Base-by-base conservation (phyloP, 176 grass and related monocot species). In the Melocanna baccifera region DNA sequence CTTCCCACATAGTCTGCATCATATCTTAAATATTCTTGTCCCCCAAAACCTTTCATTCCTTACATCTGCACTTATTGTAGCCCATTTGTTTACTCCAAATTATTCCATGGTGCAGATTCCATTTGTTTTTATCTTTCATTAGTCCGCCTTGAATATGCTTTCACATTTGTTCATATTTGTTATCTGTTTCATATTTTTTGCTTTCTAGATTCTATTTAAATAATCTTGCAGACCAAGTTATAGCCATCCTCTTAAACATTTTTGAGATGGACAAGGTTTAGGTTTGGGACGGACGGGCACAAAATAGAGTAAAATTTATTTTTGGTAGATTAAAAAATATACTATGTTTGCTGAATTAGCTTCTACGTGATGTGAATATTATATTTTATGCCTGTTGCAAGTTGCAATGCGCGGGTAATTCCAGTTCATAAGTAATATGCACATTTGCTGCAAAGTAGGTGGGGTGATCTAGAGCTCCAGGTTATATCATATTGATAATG, bases 401-500 rank as follows among this genome's bases (percentile, higher is more conserved):
- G 37, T 62, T 15, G 7, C 25, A 9, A 32, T 69, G 25, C 16
- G 74, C 1, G 3, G 30, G 25, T 57, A 68, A 30, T 80, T 51
- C 29, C 67, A 65, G 45, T 30, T 80, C 11, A 10, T 73, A 3
- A 46, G 29, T 22, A 20, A 34, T 48, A 23, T 30, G 29, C 28
- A 1, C 50, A 81, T 59, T 68, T 48, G 10, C 26, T 74, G 10
- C 52, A 51, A 83, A 62, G 29, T 42, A 53, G 12, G 7, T 42
- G 3, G 2, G 1, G 53, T 76, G 55, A 61, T 57, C 36, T 57
- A 55, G 32, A 64, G 69, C 10, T 84, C 41, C 70, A 64, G n/a
- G 14, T 3, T 74, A 43, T 74, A 45, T 75, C 30, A 50, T 34
- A 45, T 61, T 63, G 64, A 75, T 85, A 61, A 52, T 85, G 34